Conservation (phyloP, 225 moss, liverwort and hornwort genomes). For the Rhytidiadelphus loreus region DNA sequence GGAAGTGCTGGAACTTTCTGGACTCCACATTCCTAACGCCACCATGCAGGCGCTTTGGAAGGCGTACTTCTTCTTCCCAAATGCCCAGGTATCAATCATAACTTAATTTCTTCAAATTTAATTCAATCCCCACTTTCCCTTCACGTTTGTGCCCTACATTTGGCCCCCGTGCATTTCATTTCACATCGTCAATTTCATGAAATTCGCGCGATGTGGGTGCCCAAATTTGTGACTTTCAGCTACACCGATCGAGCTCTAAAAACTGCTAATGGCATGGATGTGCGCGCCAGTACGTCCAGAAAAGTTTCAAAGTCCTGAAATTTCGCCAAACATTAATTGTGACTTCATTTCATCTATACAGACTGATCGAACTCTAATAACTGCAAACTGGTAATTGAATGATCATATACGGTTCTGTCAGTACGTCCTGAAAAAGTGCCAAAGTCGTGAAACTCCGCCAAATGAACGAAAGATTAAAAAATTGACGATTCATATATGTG, state of each 20-base stretch:
- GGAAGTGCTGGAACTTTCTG: background rate
- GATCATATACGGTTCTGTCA: too few relatives aligned
- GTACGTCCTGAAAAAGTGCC: too few relatives aligned
- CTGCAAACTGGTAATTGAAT: too few relatives aligned
- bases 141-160: background rate
- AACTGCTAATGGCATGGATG: background rate
- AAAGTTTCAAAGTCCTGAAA: too few relatives aligned
- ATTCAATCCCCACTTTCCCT: background rate
- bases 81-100: background rate
- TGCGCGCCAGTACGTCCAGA: too few relatives aligned
- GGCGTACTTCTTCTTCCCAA: constrained; percentile 1
- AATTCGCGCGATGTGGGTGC: background rate
- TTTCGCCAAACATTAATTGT: too few relatives aligned
- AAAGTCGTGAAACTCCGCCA: too few relatives aligned
- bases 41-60: background rate
- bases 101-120: background rate
- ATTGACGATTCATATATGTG: too few relatives aligned
- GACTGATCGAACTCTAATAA: too few relatives aligned
- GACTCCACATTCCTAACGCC: background rate
- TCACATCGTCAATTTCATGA: background rate
- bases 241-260: background rate
- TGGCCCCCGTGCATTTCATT: background rate
- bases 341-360: too few relatives aligned
- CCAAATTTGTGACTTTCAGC: background rate
- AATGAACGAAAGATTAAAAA: too few relatives aligned